These are phyloP conservation scores for Strobilomyces confusus DNA, from an alignment of 768 basidiomycete genomes.

Conservation along the genomic window DNA sequence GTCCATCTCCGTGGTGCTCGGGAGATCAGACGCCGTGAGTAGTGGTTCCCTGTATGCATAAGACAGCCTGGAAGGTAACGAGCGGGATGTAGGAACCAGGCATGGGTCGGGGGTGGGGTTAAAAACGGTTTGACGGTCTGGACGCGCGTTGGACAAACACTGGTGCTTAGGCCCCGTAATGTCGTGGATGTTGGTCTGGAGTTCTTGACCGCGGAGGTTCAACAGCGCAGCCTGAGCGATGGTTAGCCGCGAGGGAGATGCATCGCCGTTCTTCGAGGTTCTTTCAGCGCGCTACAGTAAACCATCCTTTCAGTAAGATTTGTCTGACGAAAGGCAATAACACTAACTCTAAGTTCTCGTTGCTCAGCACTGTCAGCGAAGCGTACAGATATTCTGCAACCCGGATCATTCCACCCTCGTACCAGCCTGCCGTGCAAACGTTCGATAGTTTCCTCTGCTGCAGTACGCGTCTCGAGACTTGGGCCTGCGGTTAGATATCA, in stretches of 20 bases:
- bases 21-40: slow-evolving; percentile 11
- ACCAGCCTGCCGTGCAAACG: slow-evolving; percentile 78
- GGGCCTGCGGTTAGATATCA: background rate
- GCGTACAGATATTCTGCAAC: slow-evolving; percentile 73
- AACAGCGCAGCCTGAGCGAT: slow-evolving; percentile 77
- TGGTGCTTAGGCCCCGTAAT: slow-evolving; percentile 7
- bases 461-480: slow-evolving; percentile 66
- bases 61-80: slow-evolving; percentile 21
- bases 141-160: slow-evolving; percentile 1
- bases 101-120: background rate
- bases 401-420: slow-evolving; percentile 71
- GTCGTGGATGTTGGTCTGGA: slow-evolving; percentile 20
- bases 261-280: slow-evolving; percentile 53
- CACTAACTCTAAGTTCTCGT: slow-evolving; percentile 65
- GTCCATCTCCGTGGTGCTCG: slow-evolving; percentile 38
- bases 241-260: slow-evolving; percentile 60
- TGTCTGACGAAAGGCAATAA: background rate
- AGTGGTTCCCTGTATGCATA: slow-evolving; percentile 17
- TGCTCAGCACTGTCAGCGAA: slow-evolving; percentile 80
- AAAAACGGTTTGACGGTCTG: slow-evolving; percentile 4
- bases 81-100: slow-evolving; percentile 14
- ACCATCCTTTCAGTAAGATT: slow-evolving; percentile 1
- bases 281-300: slow-evolving; percentile 57
- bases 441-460: slow-evolving; percentile 76
- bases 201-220: slow-evolving; percentile 68